Base-by-base conservation (phyloP, 441 rosid genomes). In the Erysimum cheiri region DNA sequence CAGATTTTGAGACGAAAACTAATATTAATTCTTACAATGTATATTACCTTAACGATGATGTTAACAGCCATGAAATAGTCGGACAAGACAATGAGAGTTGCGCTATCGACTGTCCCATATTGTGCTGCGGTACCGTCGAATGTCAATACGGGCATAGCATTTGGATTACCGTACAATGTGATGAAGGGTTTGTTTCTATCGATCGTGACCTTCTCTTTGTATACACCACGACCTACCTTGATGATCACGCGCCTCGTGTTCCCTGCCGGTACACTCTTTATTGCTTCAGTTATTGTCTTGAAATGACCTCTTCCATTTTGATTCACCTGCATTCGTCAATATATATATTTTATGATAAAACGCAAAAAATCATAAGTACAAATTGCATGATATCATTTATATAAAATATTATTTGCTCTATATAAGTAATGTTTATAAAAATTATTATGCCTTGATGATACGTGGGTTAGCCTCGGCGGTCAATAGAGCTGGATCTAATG, bases 21-120 rank as follows among this genome's bases (percentile, higher is more conserved):
- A 14, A 46, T n/a, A n/a, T n/a, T 10, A 46, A n/a, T 22, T 2
- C n/a, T 22, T 22, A 48, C 8, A 8, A 52, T 13, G n/a, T 28
- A 13, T 57, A 13, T n/a, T 58, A 86, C 94, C 86, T 44, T 68
- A 31, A 90, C 19, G 47, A 81, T 56, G 54, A 92, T 11, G 65
- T 88, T 88, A n/a, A 64, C 47, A 8, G 86, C 96, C 19, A 79
- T 68, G 71, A 90, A 92, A 76, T 81, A 87, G 72, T 87, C 89
- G 11, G 87, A 57, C 33, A 81, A 80, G 2, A 74, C 80, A 2
- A 80, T 78, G 60, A 92, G 14, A 26, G 84, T 80, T 48, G 93
- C 98, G 29, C 96, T 92, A 4, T 84, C 72, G 2, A 86, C 81
- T 0, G 96, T 88, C 48, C 95, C 95, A 11, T 62, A 85, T 39